Evolutionary conservation across 352 stramenopile genomes (phyloP).

Genomic region (Globisporangium spinosum): DNA sequence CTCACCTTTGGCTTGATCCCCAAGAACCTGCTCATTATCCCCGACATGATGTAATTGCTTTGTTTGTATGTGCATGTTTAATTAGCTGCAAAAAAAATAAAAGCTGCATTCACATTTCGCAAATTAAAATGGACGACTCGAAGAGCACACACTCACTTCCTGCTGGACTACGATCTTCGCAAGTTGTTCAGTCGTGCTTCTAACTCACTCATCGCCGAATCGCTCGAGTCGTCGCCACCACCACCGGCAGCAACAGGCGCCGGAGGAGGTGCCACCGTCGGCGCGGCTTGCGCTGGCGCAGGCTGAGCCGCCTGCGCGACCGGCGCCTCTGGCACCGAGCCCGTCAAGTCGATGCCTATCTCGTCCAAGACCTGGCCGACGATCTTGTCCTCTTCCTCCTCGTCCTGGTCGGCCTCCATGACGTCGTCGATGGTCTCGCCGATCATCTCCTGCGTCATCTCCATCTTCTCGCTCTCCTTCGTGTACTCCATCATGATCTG

Average conservation of each 20-base stretch:
- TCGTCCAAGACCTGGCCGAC: conserved; percentile 97
- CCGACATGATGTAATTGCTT: conserved; percentile 41
- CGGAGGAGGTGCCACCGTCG: conserved; percentile 33
- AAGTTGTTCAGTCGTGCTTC: conserved; percentile 97
- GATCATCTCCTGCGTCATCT: conserved; percentile 98
- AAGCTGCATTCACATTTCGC: conserved; percentile 7
- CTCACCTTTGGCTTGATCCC: conserved; percentile 77
- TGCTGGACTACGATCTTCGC: conserved; percentile 49
- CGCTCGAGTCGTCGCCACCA: conserved; percentile 37
- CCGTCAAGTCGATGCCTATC: conserved; percentile 94
- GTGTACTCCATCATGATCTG: conserved; percentile 99
- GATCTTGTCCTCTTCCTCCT: conserved; percentile 96
- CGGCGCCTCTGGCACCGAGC: conserved; percentile 89
- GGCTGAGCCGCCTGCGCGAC: conserved; percentile 40
- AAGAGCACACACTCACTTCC: no score
- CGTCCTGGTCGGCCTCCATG: conserved; percentile 93
- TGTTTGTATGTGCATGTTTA: background rate
- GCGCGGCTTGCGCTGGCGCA: conserved; percentile 45
- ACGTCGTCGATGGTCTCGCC: conserved; percentile 97
- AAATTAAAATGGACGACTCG: background rate
- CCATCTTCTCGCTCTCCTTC: conserved; percentile 96
- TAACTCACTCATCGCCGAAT: conserved; percentile 93
- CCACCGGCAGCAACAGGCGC: conserved; percentile 55
- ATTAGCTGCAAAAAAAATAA: conserved; percentile 8
- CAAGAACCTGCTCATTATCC: conserved; percentile 82